A percentile compares a stretch with the other conserved stretches of the same genome.
phyloP scores from a whole-genome alignment of 352 stramenopile genomes.

The Phytophthora citrophthora region DNA sequence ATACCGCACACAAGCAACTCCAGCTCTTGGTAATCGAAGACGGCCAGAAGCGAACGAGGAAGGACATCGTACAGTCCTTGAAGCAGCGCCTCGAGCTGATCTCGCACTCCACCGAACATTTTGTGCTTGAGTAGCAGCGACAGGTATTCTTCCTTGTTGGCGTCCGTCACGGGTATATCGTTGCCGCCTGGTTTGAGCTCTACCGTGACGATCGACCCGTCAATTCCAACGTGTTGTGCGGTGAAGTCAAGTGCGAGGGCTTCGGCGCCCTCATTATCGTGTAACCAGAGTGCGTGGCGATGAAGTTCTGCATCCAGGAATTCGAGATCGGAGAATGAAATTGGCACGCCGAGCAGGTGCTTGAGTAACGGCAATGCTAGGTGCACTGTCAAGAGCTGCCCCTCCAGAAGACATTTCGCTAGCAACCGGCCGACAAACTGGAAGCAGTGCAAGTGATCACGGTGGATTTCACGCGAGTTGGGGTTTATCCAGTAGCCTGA shows the following conservation, averaged over 20 bases:
- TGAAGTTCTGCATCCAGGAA: slow-evolving; percentile 84
- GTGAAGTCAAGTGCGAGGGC: slow-evolving; percentile 80
- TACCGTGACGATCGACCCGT: slow-evolving; percentile 61
- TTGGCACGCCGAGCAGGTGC: slow-evolving; percentile 78
- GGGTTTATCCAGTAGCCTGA: slow-evolving; percentile 87
- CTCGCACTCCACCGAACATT: slow-evolving; percentile 91
- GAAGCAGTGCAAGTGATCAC: slow-evolving; percentile 77
- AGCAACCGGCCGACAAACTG: slow-evolving; percentile 81
- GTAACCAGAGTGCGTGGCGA: slow-evolving; percentile 68
- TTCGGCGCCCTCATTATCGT: slow-evolving; percentile 70
- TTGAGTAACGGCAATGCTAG: slow-evolving; percentile 85
- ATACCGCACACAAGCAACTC: slow-evolving; percentile 94
- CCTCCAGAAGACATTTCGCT: slow-evolving; percentile 79
- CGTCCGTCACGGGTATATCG: slow-evolving; percentile 92
- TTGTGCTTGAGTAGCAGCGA: slow-evolving; percentile 94
- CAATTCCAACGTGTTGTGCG: slow-evolving; percentile 53
- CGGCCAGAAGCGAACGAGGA: slow-evolving; percentile 81
- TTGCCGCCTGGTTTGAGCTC: slow-evolving; percentile 93
- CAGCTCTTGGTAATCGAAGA: slow-evolving; percentile 96
- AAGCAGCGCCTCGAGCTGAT: slow-evolving; percentile 92
- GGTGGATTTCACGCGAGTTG: slow-evolving; percentile 69
- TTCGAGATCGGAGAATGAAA: slow-evolving; percentile 83
- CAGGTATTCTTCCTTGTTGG: slow-evolving; percentile 97
- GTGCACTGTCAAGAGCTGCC: slow-evolving; percentile 77
- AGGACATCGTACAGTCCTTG: slow-evolving; percentile 94